Base-by-base conservation (phyloP, 805 yeast genomes). In the Sungouiella blattae region DNA sequence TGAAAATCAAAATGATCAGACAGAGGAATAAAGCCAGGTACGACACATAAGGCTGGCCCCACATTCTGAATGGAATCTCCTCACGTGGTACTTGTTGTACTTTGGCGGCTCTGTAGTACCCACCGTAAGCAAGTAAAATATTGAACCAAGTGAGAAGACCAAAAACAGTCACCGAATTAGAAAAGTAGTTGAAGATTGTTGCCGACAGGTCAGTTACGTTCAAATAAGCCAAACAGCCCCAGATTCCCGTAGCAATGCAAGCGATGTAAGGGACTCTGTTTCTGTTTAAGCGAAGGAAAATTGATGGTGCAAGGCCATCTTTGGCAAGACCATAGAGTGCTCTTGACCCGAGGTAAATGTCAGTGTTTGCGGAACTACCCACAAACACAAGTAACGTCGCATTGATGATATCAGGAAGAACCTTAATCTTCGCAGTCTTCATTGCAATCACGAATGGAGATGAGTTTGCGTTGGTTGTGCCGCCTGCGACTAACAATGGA, bases 401-500 rank as follows among this genome's bases (percentile, higher is more conserved):
- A 54, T 83, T 83, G 60, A 83, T 78, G 35, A 83, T 78, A 52
- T 77, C 71, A 30, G 88, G 86, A 40, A 83, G 62, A 3, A 80
- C 71, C 40, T 64, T 64, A 13, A 88, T 83, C 20, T 87, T 87
- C 3, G 80, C 72, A 58, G 78, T 80, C 40, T 69, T 58, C 52
- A 83, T 80, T 26, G 91, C 86, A 55, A 83, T 73, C 42, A 83
- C 71, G 53, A 82, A 83, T 14, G 91, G 91, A 18, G 89, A 83
- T 4, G 80, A 57, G 7, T 64, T 45, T 1, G 84, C 67, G 47
- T 70, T 73, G 16, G 37, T 6, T 3, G 69, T 57, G 6, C 46
- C 49, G 1, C 47, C 50, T 11, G 38, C 18, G 22, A 7, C 9
- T 40, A 79, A 62, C 46, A 67, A 67, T 28, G 77, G 75, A 55